These are phyloP conservation scores for Pleurotus sapidus DNA, from an alignment of 768 basidiomycete genomes.

Conservation along the genomic window DNA sequence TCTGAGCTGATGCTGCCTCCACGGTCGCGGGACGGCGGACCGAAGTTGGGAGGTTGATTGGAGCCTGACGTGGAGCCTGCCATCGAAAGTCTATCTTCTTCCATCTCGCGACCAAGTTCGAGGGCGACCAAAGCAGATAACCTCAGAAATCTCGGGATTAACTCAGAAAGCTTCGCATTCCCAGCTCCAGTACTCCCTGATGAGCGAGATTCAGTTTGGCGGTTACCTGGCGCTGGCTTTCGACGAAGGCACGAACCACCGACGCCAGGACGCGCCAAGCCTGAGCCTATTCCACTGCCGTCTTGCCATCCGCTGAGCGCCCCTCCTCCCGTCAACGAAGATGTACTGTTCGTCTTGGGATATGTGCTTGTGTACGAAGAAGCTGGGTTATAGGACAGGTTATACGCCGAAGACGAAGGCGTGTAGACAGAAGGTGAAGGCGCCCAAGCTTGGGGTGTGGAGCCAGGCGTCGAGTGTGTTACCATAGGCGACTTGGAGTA, in stretches of 20 bases:
- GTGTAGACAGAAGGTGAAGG: constrained; percentile 2
- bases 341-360: background rate
- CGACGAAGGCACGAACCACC: constrained; percentile 61
- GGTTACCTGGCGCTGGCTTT: constrained; percentile 16
- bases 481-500: constrained; percentile 24
- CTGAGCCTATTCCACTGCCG: constrained; percentile 70
- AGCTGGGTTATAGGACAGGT: constrained; percentile 2
- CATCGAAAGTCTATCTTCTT: constrained; percentile 31
- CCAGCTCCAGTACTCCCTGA: constrained; percentile 39
- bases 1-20: background rate
- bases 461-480: background rate
- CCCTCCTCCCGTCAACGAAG: constrained; percentile 25
- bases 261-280: constrained; percentile 54
- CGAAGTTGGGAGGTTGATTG: background rate
- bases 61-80: background rate
- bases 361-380: constrained; percentile 5
- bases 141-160: constrained; percentile 70
- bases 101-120: constrained; percentile 71
- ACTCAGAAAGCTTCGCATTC: constrained; percentile 62
- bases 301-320: constrained; percentile 75
- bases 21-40: background rate
- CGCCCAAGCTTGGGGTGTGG: background rate
- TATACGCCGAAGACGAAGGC: background rate
- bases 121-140: constrained; percentile 77
- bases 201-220: background rate